Conservation (phyloP, 129 eudicot genomes). For the Artemisia tridentata region DNA sequence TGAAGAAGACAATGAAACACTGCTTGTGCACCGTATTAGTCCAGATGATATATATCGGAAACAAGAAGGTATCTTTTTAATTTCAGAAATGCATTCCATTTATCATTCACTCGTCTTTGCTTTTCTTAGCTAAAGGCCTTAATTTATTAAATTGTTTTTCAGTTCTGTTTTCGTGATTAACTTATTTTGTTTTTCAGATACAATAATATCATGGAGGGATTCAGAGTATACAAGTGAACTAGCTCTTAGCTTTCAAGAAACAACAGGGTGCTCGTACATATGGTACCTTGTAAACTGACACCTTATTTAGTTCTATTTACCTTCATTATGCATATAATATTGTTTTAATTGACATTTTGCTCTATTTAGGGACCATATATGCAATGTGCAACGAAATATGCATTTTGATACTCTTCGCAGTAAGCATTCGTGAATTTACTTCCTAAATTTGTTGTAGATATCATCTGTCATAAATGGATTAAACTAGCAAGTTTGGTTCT, state of each 20-base stretch:
- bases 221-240: constrained; percentile 73
- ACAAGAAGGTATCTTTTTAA: constrained; percentile 68
- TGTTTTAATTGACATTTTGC: neutral
- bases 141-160: neutral
- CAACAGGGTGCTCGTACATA: constrained; percentile 79
- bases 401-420: constrained; percentile 53
- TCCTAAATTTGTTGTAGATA: neutral
- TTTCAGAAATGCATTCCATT: neutral
- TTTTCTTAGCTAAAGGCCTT: no score
- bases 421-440: constrained; percentile 17
- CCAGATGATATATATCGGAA: constrained; percentile 83
- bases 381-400: constrained; percentile 62
- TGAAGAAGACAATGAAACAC: constrained; percentile 79
- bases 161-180: constrained; percentile 6
- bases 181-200: constrained; percentile 38
- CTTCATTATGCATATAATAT: constrained; percentile 2
- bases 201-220: constrained; percentile 90
- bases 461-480: neutral
- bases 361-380: constrained; percentile 67
- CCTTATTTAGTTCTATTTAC: neutral
- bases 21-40: constrained; percentile 74
- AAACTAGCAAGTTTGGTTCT: constrained; percentile 7
- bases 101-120: no score
- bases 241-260: constrained; percentile 95
- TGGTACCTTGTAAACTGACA: constrained; percentile 40